Percentiles rank a stretch among this genome's conserved stretches.
Conservation (phyloP, 352 stramenopile genomes). For the Phytophthora chlamydospora region DNA sequence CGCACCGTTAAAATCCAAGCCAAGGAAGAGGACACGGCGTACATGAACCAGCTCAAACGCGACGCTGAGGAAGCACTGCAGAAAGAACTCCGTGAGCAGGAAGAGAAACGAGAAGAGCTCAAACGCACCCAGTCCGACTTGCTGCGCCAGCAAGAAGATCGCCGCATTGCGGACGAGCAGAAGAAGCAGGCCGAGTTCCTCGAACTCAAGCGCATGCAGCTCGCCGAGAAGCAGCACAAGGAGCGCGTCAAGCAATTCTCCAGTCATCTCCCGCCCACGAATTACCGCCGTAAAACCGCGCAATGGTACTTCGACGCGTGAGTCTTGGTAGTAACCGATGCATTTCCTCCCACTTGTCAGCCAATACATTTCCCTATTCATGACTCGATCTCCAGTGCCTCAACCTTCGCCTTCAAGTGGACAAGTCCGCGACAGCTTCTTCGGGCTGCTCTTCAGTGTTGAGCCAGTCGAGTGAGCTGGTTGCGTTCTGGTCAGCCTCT, state of each 20-base stretch:
- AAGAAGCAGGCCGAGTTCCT: constrained; percentile 73
- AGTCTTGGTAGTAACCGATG: constrained; percentile 16
- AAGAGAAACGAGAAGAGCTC: constrained; percentile 61
- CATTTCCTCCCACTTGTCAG: constrained; percentile 20
- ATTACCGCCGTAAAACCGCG: constrained; percentile 73
- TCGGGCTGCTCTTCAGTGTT: constrained; percentile 39
- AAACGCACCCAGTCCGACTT: constrained; percentile 76
- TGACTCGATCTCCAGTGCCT: constrained; percentile 10
- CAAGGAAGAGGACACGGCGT: constrained; percentile 56
- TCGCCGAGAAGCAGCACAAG: constrained; percentile 79
- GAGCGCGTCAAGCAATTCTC: constrained; percentile 69
- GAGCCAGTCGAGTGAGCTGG: constrained; percentile 49
- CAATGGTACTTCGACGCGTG: constrained; percentile 87
- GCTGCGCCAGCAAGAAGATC: constrained; percentile 63
- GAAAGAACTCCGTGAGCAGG: constrained; percentile 80
- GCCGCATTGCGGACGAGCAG: constrained; percentile 54
- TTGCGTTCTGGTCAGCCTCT: constrained; percentile 39
- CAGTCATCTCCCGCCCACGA: constrained; percentile 47
- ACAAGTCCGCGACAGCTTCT: constrained; percentile 24
- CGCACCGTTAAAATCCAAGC: constrained; percentile 38
- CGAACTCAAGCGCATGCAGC: constrained; percentile 80
- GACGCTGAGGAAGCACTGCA: constrained; percentile 79
- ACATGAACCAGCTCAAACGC: constrained; percentile 70
- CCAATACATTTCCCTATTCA: constrained; percentile 33
- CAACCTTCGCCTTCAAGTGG: constrained; percentile 17